These are phyloP conservation scores for Agastache rugosa DNA, from an alignment of 257 asterid species.

Conservation along the genomic window DNA sequence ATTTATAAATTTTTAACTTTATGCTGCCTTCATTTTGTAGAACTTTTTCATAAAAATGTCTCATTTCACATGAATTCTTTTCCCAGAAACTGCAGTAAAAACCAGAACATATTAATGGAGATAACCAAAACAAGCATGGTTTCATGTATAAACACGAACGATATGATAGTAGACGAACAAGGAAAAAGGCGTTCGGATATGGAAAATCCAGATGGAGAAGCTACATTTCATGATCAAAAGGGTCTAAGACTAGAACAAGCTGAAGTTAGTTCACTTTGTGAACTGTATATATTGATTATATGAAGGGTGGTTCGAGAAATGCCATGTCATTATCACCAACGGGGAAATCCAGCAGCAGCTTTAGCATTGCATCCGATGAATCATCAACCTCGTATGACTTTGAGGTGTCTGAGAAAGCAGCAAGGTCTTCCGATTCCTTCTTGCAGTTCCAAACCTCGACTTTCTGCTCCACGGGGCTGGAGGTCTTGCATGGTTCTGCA, in stretches of 20 bases:
- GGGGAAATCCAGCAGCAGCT: conserved; percentile 53
- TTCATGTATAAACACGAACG: background rate
- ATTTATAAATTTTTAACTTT: background rate
- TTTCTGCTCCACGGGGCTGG: conserved; percentile 30
- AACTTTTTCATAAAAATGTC: background rate
- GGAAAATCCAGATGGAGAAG: background rate
- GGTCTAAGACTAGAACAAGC: conserved; percentile 15
- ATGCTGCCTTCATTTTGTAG: background rate
- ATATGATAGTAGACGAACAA: background rate
- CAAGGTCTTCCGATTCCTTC: conserved; percentile 38
- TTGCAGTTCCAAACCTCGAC: conserved; percentile 25
- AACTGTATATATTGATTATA: conserved; percentile 23
- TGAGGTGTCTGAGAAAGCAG: conserved; percentile 41
- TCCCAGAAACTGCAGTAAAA: background rate
- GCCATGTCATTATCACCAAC: conserved; percentile 48
- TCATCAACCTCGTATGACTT: conserved; percentile 49
- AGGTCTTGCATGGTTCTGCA: conserved; percentile 36
- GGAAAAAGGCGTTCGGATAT: background rate
- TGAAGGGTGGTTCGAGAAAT: conserved; percentile 42
- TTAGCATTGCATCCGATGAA: conserved; percentile 44
- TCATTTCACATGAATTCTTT: conserved; percentile 1
- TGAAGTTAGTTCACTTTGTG: conserved; percentile 9
- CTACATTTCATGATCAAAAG: conserved; percentile 7
- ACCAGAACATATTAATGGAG: background rate
- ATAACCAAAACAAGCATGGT: background rate